Conservation (phyloP, 495 filamentous ascomycete genomes). For the Aspergillus homomorphus region DNA sequence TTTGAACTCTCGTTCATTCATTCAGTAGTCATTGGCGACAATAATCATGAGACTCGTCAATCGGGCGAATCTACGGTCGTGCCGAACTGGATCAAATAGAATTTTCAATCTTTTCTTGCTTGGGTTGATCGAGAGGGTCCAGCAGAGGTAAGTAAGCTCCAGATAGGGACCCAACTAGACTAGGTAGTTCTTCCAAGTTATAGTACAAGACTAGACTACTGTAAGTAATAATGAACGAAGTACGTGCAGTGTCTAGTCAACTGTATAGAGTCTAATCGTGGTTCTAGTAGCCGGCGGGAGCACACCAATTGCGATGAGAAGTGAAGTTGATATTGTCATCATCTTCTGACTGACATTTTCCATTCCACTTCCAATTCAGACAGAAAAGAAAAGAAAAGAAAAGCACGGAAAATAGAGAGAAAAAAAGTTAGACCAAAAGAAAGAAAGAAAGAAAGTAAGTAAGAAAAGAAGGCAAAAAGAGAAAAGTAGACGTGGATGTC, state of each 20-base stretch:
- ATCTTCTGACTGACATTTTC: too few relatives aligned
- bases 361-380: not conserved
- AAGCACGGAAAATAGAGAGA: not conserved
- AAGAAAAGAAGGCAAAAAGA: too few relatives aligned
- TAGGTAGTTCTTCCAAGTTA: too few relatives aligned
- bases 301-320: too few relatives aligned
- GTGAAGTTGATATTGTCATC: too few relatives aligned
- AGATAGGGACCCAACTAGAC: not conserved
- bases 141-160: not conserved
- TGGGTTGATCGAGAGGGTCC: not conserved
- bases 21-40: slow-evolving; percentile 11
- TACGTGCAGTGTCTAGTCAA: not conserved
- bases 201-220: not conserved
- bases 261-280: too few relatives aligned
- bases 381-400: not conserved
- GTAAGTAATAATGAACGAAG: not conserved
- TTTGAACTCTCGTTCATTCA: not conserved
- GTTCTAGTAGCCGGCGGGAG: not conserved
- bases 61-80: slow-evolving; percentile 9
- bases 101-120: not conserved
- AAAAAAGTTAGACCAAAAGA: not conserved
- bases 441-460: too few relatives aligned
- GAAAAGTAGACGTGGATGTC: not conserved
- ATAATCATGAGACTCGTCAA: slow-evolving; percentile 22
- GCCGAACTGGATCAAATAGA: not conserved